Evolutionary conservation across 371 early-diverging fungal species (phyloP).

Genomic region (Mortierella sp.): DNA sequence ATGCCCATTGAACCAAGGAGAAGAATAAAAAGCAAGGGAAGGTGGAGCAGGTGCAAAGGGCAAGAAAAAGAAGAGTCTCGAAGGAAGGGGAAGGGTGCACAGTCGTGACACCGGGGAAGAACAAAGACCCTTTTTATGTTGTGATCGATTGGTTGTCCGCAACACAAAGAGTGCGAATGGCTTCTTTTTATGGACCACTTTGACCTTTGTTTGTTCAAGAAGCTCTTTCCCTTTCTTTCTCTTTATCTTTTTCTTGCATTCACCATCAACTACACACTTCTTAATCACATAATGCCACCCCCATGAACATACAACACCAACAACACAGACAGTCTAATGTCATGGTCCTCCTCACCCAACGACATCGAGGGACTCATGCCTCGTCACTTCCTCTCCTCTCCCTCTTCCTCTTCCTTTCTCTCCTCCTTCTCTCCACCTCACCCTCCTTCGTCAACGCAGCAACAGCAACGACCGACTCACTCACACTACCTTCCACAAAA

Average conservation of each 20-base stretch:
- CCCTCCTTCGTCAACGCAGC: slow-evolving; percentile 64
- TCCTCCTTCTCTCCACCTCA: slow-evolving; percentile 46
- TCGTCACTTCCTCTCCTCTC: background rate
- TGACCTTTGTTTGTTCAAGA: background rate
- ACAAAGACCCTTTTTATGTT: background rate
- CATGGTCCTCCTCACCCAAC: background rate
- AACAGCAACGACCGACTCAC: background rate
- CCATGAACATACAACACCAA: background rate
- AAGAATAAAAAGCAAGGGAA: background rate
- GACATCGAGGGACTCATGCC: background rate
- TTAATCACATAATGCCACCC: background rate
- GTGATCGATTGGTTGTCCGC: background rate
- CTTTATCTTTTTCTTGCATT: background rate
- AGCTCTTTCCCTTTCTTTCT: background rate
- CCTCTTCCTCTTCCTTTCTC: slow-evolving; percentile 22
- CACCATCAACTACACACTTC: background rate
- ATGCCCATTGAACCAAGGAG: too few relatives aligned
- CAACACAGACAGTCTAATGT: slow-evolving; percentile 7
- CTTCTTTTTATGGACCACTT: background rate
- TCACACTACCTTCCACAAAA: background rate
- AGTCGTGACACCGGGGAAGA: slow-evolving; percentile 10
- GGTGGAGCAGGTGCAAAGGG: background rate
- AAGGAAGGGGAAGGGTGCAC: background rate
- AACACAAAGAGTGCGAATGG: background rate
- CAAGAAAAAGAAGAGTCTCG: background rate